These are phyloP conservation scores for Ziziphus jujuba DNA, from an alignment of 306 rosid genomes.

Conservation along the genomic window DNA sequence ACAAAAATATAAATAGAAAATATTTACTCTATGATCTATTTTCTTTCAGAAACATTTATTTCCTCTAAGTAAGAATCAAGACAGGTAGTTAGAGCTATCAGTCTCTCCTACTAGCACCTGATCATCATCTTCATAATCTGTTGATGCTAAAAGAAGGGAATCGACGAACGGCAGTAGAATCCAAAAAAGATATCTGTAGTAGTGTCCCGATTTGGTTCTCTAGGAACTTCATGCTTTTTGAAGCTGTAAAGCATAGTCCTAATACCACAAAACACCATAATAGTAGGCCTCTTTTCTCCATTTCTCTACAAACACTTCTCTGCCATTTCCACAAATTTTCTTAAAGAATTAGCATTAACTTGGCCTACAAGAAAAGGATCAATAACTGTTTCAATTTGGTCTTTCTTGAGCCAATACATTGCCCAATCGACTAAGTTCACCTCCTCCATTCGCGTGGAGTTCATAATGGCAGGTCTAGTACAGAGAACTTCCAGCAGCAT, in stretches of 20 bases:
- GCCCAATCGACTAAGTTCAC: slow-evolving; percentile 57
- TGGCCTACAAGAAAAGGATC: slow-evolving; percentile 42
- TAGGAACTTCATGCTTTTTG: slow-evolving; percentile 30
- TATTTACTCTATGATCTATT: no score
- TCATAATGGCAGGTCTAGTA: slow-evolving; percentile 45
- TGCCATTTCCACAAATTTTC: slow-evolving; percentile 35
- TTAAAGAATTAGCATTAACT: slow-evolving; percentile 37
- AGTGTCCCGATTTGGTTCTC: slow-evolving; percentile 31
- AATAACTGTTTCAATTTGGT: slow-evolving; percentile 30
- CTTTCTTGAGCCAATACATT: slow-evolving; percentile 41
- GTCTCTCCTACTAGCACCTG: slow-evolving; percentile 16
- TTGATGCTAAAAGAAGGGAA: slow-evolving; percentile 37
- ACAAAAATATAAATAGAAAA: no score
- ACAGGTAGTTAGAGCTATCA: slow-evolving; percentile 14
- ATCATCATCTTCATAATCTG: slow-evolving; percentile 25
- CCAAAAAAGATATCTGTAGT: slow-evolving; percentile 30
- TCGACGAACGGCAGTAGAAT: slow-evolving; percentile 26
- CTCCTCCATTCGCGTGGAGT: slow-evolving; percentile 35
- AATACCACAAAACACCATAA: slow-evolving; percentile 56
- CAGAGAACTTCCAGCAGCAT: slow-evolving; percentile 57
- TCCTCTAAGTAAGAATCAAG: no score
- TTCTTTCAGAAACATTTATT: no score
- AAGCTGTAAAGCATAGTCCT: slow-evolving; percentile 57
- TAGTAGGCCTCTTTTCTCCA: slow-evolving; percentile 46
- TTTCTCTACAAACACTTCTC: slow-evolving; percentile 43